phyloP scores from a whole-genome alignment of 2,329 filamentous ascomycete genomes.

The Onygenales sp. region DNA sequence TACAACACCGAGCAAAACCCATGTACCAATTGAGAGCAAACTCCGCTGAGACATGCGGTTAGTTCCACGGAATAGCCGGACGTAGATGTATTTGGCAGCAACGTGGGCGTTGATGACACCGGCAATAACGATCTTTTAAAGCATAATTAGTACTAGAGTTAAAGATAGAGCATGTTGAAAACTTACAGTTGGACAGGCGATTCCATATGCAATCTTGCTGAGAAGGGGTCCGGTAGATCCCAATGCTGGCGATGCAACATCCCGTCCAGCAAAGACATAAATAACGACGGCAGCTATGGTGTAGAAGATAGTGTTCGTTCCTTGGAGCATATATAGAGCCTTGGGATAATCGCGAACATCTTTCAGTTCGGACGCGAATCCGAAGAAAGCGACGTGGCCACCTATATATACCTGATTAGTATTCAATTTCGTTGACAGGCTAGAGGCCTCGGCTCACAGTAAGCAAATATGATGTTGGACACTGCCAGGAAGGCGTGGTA shows the following conservation, averaged over 20 bases:
- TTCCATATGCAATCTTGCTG: slow-evolving; percentile 56
- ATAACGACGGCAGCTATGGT: slow-evolving; percentile 57
- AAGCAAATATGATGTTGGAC: slow-evolving; percentile 63
- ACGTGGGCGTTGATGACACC: slow-evolving; percentile 63
- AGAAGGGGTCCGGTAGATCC: slow-evolving; percentile 49
- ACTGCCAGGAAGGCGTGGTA: slow-evolving; percentile 51
- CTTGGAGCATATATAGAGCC: slow-evolving; percentile 53
- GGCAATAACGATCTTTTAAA: slow-evolving; percentile 51
- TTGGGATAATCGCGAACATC: slow-evolving; percentile 53
- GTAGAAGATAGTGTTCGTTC: slow-evolving; percentile 52
- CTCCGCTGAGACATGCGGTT: slow-evolving; percentile 46
- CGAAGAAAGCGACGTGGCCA: slow-evolving; percentile 60
- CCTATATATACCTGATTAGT: slow-evolving; percentile 15
- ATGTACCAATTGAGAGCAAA: slow-evolving; percentile 43
- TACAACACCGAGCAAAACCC: slow-evolving; percentile 47
- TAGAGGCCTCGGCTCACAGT: slow-evolving; percentile 35
- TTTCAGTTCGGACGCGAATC: slow-evolving; percentile 55
- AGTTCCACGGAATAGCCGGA: slow-evolving; percentile 52
- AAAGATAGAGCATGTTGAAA: background rate
- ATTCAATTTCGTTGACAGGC: background rate
- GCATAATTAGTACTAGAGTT: background rate
- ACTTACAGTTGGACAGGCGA: slow-evolving; percentile 54
- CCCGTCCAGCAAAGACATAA: slow-evolving; percentile 55
- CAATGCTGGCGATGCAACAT: slow-evolving; percentile 57
- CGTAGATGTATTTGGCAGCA: slow-evolving; percentile 56